Evolutionary conservation across 2,329 filamentous ascomycete genomes (phyloP).

Genomic region (Xylaria sp.): DNA sequence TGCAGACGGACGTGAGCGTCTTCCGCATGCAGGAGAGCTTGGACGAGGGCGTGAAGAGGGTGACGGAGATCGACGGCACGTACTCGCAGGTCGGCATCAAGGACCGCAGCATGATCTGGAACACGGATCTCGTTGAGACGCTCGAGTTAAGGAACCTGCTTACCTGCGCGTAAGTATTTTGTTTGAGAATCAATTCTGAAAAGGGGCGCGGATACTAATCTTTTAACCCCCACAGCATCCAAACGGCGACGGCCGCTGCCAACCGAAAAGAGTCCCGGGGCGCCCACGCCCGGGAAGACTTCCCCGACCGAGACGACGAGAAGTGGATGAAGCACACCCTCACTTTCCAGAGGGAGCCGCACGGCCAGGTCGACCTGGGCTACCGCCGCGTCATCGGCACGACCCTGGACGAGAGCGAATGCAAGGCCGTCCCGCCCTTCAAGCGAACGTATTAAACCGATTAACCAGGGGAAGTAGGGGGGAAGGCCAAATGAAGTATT

Average conservation of each 20-base stretch:
- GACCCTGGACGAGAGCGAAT: slow-evolving; percentile 93
- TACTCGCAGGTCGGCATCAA: slow-evolving; percentile 89
- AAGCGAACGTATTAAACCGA: slow-evolving; percentile 83
- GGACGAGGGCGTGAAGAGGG: slow-evolving; percentile 89
- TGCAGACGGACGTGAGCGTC: slow-evolving; percentile 96
- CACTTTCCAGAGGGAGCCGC: slow-evolving; percentile 90
- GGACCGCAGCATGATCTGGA: slow-evolving; percentile 99
- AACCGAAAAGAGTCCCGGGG: slow-evolving; percentile 97
- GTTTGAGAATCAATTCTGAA: not conserved
- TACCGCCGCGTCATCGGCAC: slow-evolving; percentile 83
- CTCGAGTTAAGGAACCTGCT: slow-evolving; percentile 93
- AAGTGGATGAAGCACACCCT: slow-evolving; percentile 99
- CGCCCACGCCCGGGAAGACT: slow-evolving; percentile 96
- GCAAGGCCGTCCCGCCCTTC: slow-evolving; percentile 94
- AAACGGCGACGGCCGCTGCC: slow-evolving; percentile 88
- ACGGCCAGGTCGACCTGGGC: slow-evolving; percentile 81
- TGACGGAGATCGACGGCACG: slow-evolving; percentile 78
- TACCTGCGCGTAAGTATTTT: slow-evolving; percentile 86
- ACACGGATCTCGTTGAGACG: slow-evolving; percentile 94
- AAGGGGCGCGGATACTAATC: slow-evolving; percentile 11
- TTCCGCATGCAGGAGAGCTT: slow-evolving; percentile 94
- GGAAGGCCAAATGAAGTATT: slow-evolving; percentile 3
- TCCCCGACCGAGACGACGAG: slow-evolving; percentile 89
- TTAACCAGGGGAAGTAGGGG: slow-evolving; percentile 1
- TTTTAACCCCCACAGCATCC: slow-evolving; percentile 63